Evolutionary conservation across 2,329 filamentous ascomycete genomes (phyloP).

Genomic region (Cladosporium sp.): DNA sequence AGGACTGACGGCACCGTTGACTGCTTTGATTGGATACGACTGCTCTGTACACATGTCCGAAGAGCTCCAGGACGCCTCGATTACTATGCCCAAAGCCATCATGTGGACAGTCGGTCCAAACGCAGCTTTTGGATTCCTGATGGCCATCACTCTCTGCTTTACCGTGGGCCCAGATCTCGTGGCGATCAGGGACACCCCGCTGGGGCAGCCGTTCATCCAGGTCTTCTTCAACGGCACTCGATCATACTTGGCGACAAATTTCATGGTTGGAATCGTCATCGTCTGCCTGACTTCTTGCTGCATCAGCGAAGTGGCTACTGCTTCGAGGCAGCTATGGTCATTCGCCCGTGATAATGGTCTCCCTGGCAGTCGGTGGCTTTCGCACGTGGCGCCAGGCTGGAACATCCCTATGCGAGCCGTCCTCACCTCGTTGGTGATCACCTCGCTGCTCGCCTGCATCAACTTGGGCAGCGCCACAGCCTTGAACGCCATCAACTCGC

Average conservation of each 20-base stretch:
- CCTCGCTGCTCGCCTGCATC: conserved; percentile 19
- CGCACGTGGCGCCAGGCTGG: conserved; percentile 21
- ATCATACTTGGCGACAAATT: conserved; percentile 31
- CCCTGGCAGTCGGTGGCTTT: conserved; percentile 10
- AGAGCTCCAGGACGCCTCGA: conserved; percentile 33
- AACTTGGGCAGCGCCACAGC: conserved; percentile 17
- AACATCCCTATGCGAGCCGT: conserved; percentile 20
- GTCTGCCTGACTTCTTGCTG: conserved; percentile 37
- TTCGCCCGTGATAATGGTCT: conserved; percentile 36
- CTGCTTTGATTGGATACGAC: conserved; percentile 30
- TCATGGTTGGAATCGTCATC: conserved; percentile 27
- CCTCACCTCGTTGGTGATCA: conserved; percentile 17
- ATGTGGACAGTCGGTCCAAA: conserved; percentile 29
- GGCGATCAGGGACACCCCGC: conserved; percentile 38
- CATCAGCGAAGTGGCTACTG: conserved; percentile 42
- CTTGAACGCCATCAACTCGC: conserved; percentile 20
- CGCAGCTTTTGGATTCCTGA: conserved; percentile 31
- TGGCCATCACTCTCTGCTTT: conserved; percentile 35
- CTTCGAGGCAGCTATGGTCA: conserved; percentile 45
- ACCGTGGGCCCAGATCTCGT: conserved; percentile 38
- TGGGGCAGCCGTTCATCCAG: conserved; percentile 47
- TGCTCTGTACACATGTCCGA: conserved; percentile 32
- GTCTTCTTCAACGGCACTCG: conserved; percentile 44
- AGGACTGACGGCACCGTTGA: conserved; percentile 38
- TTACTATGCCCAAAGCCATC: conserved; percentile 34